phyloP scores from a whole-genome alignment of 139 green algal genomes.

The Limnomonas spitsbergensis region DNA sequence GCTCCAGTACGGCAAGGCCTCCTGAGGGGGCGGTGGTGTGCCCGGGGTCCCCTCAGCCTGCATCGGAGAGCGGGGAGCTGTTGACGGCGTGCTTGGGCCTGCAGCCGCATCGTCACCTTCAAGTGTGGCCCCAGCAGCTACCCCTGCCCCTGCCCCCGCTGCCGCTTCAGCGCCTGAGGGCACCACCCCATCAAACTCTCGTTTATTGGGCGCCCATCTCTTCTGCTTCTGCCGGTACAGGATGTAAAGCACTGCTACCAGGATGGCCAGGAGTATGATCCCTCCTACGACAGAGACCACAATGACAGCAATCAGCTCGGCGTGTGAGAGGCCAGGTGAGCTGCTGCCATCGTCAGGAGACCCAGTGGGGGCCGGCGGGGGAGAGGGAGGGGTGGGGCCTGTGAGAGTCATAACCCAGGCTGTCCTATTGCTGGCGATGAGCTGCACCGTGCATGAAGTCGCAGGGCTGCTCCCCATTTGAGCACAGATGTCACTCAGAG shows the following conservation, averaged over 20 bases:
- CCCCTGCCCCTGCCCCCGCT: too few species aligned
- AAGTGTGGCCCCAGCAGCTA: too few species aligned
- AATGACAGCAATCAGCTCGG: not conserved
- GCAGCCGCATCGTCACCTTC: too few species aligned
- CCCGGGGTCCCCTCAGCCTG: too few species aligned
- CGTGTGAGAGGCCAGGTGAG: not conserved
- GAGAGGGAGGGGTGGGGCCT: not conserved
- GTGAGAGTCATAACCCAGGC: not conserved
- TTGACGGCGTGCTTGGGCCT: too few species aligned
- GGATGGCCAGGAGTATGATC: not conserved
- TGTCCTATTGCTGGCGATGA: not conserved
- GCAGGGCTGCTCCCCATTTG: not conserved
- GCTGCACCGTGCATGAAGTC: not conserved
- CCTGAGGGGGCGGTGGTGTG: too few species aligned
- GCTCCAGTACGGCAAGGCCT: too few species aligned
- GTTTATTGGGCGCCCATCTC: not conserved
- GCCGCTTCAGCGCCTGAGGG: too few species aligned
- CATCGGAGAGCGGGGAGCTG: too few species aligned
- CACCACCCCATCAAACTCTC: conserved; percentile 5
- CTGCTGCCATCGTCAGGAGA: not conserved
- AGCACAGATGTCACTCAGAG: not conserved
- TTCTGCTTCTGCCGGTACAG: not conserved
- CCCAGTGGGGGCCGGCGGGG: too few species aligned
- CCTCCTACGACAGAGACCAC: not conserved
- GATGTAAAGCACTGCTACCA: not conserved